phyloP scores from a whole-genome alignment of 805 yeast genomes.

The Kluyveromyces starmeri region DNA sequence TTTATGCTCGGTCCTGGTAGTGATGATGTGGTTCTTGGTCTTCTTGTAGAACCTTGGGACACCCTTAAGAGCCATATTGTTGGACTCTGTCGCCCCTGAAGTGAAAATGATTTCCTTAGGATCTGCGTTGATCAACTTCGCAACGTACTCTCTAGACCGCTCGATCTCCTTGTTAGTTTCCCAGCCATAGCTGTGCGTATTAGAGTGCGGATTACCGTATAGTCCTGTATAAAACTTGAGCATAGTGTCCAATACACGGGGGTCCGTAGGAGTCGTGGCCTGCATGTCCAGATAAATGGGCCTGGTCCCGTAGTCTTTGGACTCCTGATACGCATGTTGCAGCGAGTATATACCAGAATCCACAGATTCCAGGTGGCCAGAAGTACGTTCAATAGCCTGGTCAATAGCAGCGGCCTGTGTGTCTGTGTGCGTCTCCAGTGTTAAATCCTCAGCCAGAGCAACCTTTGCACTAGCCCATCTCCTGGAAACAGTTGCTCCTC shows the following conservation, averaged over 20 bases:
- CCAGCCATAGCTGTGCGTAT: conserved; percentile 98
- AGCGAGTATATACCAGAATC: conserved; percentile 26
- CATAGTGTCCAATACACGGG: conserved; percentile 89
- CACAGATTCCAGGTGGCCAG: conserved; percentile 15
- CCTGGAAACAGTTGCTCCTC: too few species aligned
- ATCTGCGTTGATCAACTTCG: conserved; percentile 81
- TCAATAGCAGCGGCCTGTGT: conserved; percentile 26
- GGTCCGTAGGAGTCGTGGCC: conserved; percentile 98
- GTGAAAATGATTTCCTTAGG: conserved; percentile 96
- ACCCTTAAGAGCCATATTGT: conserved; percentile 92
- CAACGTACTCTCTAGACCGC: conserved; percentile 72
- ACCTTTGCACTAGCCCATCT: conserved; percentile 21
- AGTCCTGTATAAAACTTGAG: conserved; percentile 79
- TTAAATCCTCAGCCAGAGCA: conserved; percentile 18
- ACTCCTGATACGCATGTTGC: conserved; percentile 32
- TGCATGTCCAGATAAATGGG: conserved; percentile 97
- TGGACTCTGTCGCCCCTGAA: conserved; percentile 96
- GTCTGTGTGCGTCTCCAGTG: conserved; percentile 28
- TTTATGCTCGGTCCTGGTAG: conserved; percentile 96
- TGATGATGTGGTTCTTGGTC: conserved; percentile 87
- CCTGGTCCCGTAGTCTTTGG: conserved; percentile 52
- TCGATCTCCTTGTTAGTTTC: conserved; percentile 93
- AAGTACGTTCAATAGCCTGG: conserved; percentile 20
- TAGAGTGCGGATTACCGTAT: conserved; percentile 96
- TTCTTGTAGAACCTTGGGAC: conserved; percentile 87